These are phyloP conservation scores for Berkeleyomyces rouxiae DNA, from an alignment of 2,329 filamentous ascomycete genomes.

Conservation along the genomic window DNA sequence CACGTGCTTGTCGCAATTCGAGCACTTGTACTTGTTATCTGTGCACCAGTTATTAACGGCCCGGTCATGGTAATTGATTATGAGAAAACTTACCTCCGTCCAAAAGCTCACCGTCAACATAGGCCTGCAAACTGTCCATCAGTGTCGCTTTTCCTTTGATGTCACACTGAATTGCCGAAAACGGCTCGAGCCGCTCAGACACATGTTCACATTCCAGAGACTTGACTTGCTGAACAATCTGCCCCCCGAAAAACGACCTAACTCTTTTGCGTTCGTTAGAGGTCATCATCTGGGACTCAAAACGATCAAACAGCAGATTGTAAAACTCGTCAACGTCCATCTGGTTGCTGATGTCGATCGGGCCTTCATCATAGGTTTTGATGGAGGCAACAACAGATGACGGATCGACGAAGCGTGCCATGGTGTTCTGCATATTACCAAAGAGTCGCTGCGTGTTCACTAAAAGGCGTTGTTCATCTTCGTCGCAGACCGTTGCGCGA, in stretches of 20 bases:
- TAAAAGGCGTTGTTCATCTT: constrained; percentile 49
- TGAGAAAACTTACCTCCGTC: constrained; percentile 48
- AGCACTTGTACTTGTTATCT: constrained; percentile 98
- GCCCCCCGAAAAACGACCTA: constrained; percentile 75
- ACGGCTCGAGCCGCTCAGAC: constrained; percentile 76
- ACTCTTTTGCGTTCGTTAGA: constrained; percentile 54
- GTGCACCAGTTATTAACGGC: constrained; percentile 16
- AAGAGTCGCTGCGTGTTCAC: constrained; percentile 68
- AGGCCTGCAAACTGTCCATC: constrained; percentile 80
- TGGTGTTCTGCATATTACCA: constrained; percentile 68
- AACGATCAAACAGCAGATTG: constrained; percentile 78
- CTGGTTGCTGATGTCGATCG: constrained; percentile 75
- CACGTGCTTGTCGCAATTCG: constrained; percentile 72
- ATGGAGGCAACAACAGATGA: constrained; percentile 56
- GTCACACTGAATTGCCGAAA: constrained; percentile 88
- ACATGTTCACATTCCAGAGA: constrained; percentile 90
- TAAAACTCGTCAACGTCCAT: constrained; percentile 99
- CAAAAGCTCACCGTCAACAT: constrained; percentile 91
- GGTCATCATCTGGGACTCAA: constrained; percentile 63
- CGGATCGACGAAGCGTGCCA: constrained; percentile 57
- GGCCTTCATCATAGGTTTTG: constrained; percentile 63
- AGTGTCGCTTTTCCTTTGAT: constrained; percentile 81
- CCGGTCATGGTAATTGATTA: neutral
- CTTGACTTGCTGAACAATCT: constrained; percentile 85
- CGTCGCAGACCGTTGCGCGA: constrained; percentile 38